These are phyloP conservation scores for Scleromitrula shiraiana DNA, from an alignment of 2,329 filamentous ascomycete genomes.

Conservation along the genomic window DNA sequence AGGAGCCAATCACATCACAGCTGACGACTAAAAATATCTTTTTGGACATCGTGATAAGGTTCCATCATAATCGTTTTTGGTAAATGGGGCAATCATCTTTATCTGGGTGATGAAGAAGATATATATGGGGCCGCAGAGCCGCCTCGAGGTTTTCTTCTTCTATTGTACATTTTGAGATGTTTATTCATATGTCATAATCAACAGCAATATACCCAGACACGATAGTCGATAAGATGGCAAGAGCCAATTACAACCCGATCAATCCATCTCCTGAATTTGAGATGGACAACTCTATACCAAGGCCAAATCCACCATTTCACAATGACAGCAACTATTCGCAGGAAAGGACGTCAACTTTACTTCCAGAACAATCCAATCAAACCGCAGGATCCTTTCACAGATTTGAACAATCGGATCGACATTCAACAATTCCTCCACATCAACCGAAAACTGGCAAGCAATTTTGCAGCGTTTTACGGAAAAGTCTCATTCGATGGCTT, in stretches of 20 bases:
- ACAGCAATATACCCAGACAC: too few species aligned
- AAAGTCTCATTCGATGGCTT: slow-evolving; percentile 16
- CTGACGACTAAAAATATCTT: too few species aligned
- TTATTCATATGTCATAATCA: too few species aligned
- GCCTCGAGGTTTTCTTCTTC: too few species aligned
- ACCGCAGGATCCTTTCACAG: neutral
- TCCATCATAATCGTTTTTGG: too few species aligned
- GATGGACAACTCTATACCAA: neutral
- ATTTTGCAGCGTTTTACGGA: slow-evolving; percentile 21
- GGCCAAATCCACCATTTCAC: neutral
- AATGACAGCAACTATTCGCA: neutral
- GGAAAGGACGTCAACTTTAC: neutral
- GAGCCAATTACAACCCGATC: neutral
- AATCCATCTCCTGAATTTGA: neutral
- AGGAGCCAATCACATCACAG: too few species aligned
- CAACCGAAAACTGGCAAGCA: slow-evolving; percentile 17
- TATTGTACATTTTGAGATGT: too few species aligned
- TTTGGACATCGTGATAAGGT: too few species aligned
- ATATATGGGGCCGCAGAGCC: too few species aligned
- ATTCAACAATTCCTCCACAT: neutral
- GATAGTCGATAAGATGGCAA: neutral
- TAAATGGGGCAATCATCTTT: too few species aligned
- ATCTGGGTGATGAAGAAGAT: too few species aligned
- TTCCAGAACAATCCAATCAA: neutral
- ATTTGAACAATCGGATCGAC: neutral